Evolutionary conservation across 2,329 filamentous ascomycete genomes (phyloP), one percentile per base, ranked within the genome.

Genomic region (Botryotinia globosa): DNA sequence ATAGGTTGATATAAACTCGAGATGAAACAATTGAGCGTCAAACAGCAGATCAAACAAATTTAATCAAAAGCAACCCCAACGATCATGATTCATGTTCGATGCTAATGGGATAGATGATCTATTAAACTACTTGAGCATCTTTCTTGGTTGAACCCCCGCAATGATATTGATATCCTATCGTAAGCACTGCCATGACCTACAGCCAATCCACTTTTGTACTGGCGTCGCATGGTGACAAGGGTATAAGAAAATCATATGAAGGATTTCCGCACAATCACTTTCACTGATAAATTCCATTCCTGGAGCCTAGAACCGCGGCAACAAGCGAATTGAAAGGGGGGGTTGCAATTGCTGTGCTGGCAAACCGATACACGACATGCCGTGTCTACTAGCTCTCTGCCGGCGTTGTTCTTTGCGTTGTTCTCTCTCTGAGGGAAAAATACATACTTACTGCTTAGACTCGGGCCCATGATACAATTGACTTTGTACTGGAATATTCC

Each of bases 181-280:
- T 61, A 61, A 69, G 67, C 39, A 44, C 12, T 63, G 56, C 25
- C n/a, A 39, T 69, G 56, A 22, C 56, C 22, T 61, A 61, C 42
- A 48, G 56, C 56, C 48, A 42, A 70, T n/a, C 66, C 56, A 59
- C 54, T 7, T 8, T 22, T 34, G 18, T 18, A 61, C 56, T 42
- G 54, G 66, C 54, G 39, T 70, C 58, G 56, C 32, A 62, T 70
- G 58, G 58, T 44, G 58, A 54, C 32, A 70, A 45, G 68, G 68
- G n/a, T 54, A 4, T 5, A 42, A 63, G 32, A 29, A 54, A 29
- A 63, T 37, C 9, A 63, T 42, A 54, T 4, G 29, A 51, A 63
- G 44, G 44, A 62, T 34, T 61, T 70, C 22, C 3, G 48, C 58
- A 25, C 25, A 34, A 16, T 22, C 44, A 37, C 32, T 51, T n/a